Percentiles rank a stretch among this genome's conserved stretches.
These are phyloP conservation scores for Xylariomycetidae sp. DNA, from an alignment of 2,329 filamentous ascomycete genomes.

Conservation along the genomic window DNA sequence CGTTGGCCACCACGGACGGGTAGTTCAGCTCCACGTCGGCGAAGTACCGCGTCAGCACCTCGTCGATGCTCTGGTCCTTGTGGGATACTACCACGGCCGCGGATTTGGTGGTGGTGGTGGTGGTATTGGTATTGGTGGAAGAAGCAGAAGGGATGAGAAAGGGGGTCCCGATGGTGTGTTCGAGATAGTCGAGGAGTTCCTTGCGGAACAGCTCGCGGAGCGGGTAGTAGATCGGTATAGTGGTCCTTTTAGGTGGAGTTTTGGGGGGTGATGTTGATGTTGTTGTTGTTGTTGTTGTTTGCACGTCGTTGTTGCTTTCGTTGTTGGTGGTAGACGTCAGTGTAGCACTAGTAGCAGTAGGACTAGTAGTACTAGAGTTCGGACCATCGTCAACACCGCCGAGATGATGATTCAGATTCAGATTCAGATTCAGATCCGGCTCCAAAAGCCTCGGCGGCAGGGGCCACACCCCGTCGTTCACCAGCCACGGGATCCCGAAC, in stretches of 20 bases:
- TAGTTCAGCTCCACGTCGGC: conserved; percentile 79
- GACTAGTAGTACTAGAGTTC: too few species aligned
- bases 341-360: background rate
- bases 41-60: conserved; percentile 87
- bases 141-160: background rate
- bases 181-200: conserved; percentile 67
- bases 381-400: too few species aligned
- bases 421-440: too few species aligned
- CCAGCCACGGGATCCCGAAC: conserved; percentile 74
- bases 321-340: background rate
- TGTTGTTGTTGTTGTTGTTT: conserved; percentile 16
- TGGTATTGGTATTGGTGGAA: conserved; percentile 35
- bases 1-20: conserved; percentile 89
- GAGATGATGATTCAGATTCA: too few species aligned
- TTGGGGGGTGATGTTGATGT: conserved; percentile 9
- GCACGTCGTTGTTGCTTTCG: background rate
- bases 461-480: conserved; percentile 63
- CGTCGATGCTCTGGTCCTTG: conserved; percentile 82
- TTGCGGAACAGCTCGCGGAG: conserved; percentile 79
- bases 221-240: conserved; percentile 63
- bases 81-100: conserved; percentile 51
- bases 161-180: background rate
- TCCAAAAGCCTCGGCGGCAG: conserved; percentile 14
- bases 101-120: conserved; percentile 26
- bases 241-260: too few species aligned